Conservation (phyloP, 352 stramenopile genomes). For the Phytophthora constricta region DNA sequence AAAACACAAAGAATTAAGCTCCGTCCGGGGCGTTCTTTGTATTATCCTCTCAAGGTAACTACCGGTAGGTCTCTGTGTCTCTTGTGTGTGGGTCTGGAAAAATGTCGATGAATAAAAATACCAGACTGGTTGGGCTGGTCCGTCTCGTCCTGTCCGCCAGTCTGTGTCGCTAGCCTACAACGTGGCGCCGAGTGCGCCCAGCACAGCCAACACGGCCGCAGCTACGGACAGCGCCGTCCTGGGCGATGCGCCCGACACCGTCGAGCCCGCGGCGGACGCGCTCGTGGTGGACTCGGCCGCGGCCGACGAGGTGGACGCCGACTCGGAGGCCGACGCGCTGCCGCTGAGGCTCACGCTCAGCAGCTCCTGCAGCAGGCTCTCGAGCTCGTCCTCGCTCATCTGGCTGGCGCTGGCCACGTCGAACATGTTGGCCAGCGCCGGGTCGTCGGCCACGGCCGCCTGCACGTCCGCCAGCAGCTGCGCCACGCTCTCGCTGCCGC, state of each 20-base stretch:
- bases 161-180: slow-evolving; percentile 33
- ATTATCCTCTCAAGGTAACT: not conserved
- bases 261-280: slow-evolving; percentile 20
- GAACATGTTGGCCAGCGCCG: slow-evolving; percentile 48
- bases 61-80: slow-evolving; percentile 2
- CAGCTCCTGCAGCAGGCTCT: slow-evolving; percentile 35
- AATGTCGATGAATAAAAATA: slow-evolving; percentile 43
- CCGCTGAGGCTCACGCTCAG: slow-evolving; percentile 28
- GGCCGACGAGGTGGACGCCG: slow-evolving; percentile 4
- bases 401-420: slow-evolving; percentile 40
- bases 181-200: slow-evolving; percentile 13
- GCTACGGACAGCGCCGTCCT: slow-evolving; percentile 11
- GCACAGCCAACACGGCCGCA: slow-evolving; percentile 8
- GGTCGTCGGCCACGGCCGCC: slow-evolving; percentile 36
- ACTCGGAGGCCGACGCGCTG: slow-evolving; percentile 6
- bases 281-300: slow-evolving; percentile 21
- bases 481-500: slow-evolving; percentile 19
- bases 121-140: slow-evolving; percentile 4
- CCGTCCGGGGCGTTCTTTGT: too few relatives aligned
- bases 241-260: slow-evolving; percentile 9
- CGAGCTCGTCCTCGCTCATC: slow-evolving; percentile 49
- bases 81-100: slow-evolving; percentile 17
- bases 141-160: not conserved
- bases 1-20: too few relatives aligned
- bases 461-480: slow-evolving; percentile 46